Base-by-base conservation (phyloP, 139 green algal genomes). In the Picochlorum costavermella region DNA sequence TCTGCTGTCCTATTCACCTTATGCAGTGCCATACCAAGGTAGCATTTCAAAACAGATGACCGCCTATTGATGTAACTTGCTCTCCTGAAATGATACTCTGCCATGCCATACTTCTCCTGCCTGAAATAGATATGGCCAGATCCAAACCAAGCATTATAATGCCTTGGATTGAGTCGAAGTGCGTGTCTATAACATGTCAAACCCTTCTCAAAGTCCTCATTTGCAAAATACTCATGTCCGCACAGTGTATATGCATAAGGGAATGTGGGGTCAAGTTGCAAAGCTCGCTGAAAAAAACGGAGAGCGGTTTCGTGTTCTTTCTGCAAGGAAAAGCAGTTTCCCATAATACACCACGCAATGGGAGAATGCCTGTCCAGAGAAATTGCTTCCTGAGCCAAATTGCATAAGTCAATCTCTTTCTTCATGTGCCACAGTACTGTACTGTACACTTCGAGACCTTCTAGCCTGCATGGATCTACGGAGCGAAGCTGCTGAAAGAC, bases 61-160 rank as follows among this genome's bases (percentile, higher is more conserved):
- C 69, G 68, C 13, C 80, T 70, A 76, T 96, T 89, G 61, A 98
- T 83, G 56, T 60, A 26, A 2, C 80, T 49, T 3, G 88, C 87
- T 6, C 70, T 68, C 37, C 80, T 59, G 72, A 97, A 96, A 81
- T 96, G 87, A 65, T 85, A 84, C 60, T 95, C 83, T 3, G 92
- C 89, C 74, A 94, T 74, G 20, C 83, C 78, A 37, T 84, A 92
- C 80, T 96, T 95, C 69, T 98, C 92, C 78, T 97, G 89, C 28
- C 86, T 71, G 65, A 89, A 90, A 67, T 88, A 90, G 26, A 98
- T 88, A 68, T 90, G 84, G 20, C 92, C 92, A 51, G 97, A 78
- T 13, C 92, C 92, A 75, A 96, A 98, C 91, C 90, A 90, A 5
- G 92, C 92, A 60, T 96, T 97, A 86, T 98, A 98, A 67, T 98